A percentile compares a stretch with the other conserved stretches of the same genome.
phyloP scores from a whole-genome alignment of 2,329 filamentous ascomycete species.

The Plenodomus tracheiphilus region DNA sequence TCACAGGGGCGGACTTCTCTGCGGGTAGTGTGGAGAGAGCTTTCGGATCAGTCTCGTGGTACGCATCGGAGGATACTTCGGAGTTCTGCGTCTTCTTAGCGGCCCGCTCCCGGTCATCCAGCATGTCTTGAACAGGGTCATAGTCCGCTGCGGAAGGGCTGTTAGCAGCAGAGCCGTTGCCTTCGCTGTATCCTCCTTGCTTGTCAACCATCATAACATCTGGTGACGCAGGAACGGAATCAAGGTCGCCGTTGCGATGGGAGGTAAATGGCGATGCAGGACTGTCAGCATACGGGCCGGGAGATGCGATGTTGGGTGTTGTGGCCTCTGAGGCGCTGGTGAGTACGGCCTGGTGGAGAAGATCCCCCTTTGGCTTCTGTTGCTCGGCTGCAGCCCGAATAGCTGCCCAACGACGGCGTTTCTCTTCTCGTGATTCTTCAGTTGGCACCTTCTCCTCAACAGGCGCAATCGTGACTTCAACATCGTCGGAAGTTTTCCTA shows the following conservation, averaged over 20 bases:
- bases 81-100: constrained; percentile 56
- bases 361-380: constrained; percentile 58
- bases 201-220: constrained; percentile 47
- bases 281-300: constrained; percentile 31
- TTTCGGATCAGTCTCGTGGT: constrained; percentile 61
- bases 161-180: constrained; percentile 51
- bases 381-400: constrained; percentile 42
- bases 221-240: constrained; percentile 44
- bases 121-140: constrained; percentile 85
- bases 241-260: constrained; percentile 43
- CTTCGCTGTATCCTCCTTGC: constrained; percentile 45
- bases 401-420: constrained; percentile 37
- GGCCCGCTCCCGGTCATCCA: constrained; percentile 75
- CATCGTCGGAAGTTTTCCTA: constrained; percentile 22
- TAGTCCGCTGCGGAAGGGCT: constrained; percentile 92
- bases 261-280: constrained; percentile 44
- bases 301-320: constrained; percentile 56
- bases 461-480: constrained; percentile 21
- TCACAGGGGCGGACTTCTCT: constrained; percentile 38
- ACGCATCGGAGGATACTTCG: constrained; percentile 53
- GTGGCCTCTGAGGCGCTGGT: constrained; percentile 61
- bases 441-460: constrained; percentile 32
- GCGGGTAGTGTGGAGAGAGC: constrained; percentile 56
- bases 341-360: constrained; percentile 74
- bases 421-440: constrained; percentile 39